Percentiles rank a stretch among this genome's conserved stretches.
Conservation (phyloP, 805 yeast genomes). For the Saccharomycopsis selenospora region DNA sequence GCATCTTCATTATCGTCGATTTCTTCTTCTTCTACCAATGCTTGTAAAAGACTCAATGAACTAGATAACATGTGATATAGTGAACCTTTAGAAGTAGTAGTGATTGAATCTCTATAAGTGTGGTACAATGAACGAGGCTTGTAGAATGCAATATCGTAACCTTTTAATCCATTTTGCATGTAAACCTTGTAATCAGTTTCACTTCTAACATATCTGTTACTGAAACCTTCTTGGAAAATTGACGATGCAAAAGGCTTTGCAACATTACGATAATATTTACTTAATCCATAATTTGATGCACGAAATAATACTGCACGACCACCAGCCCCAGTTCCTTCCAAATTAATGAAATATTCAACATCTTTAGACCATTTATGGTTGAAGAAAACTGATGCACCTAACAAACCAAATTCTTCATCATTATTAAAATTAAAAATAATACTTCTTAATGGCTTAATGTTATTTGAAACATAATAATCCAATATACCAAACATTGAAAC, state of each 20-base stretch:
- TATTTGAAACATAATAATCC: conserved; percentile 35
- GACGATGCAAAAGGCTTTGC: conserved; percentile 70
- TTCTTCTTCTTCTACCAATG: conserved; percentile 25
- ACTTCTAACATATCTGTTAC: conserved; percentile 59
- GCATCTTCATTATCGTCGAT: conserved; percentile 27
- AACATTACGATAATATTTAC: conserved; percentile 45
- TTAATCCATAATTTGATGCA: conserved; percentile 71
- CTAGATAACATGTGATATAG: conserved; percentile 80
- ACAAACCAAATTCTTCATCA: conserved; percentile 80
- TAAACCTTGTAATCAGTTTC: conserved; percentile 85
- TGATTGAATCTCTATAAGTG: conserved; percentile 64
- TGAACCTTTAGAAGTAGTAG: conserved; percentile 56
- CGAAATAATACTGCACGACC: conserved; percentile 77
- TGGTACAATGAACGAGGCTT: conserved; percentile 82
- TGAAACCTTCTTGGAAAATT: conserved; percentile 77
- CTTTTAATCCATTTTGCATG: conserved; percentile 59
- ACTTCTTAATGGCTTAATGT: conserved; percentile 56
- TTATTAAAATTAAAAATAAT: conserved; percentile 81
- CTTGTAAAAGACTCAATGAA: conserved; percentile 50
- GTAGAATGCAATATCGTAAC: conserved; percentile 85
- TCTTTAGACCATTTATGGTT: conserved; percentile 63
- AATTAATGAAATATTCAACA: conserved; percentile 61
- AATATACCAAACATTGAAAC: conserved; percentile 72
- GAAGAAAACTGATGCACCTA: conserved; percentile 72
- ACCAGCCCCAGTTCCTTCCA: conserved; percentile 93